phyloP scores from a whole-genome alignment of 768 basidiomycete species.

The Xerocomellus intermedius region DNA sequence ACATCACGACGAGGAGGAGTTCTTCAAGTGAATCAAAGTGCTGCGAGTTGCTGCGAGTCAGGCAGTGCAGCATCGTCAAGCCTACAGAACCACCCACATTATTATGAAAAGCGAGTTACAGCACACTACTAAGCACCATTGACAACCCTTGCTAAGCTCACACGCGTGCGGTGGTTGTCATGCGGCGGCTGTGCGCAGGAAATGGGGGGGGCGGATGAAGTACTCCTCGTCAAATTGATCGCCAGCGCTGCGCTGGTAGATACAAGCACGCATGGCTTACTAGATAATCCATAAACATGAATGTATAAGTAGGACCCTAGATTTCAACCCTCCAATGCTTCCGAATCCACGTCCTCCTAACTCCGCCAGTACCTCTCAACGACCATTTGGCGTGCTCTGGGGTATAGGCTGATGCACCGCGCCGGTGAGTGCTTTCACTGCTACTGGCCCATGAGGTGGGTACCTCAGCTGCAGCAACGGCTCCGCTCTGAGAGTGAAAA shows the following conservation, averaged over 20 bases:
- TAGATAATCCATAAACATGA: background rate
- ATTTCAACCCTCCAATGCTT: too few relatives aligned
- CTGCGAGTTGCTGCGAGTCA: too few relatives aligned
- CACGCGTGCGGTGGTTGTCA: background rate
- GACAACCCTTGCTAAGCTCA: background rate
- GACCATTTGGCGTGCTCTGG: conserved; percentile 3
- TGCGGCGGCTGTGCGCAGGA: background rate
- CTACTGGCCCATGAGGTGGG: conserved; percentile 23
- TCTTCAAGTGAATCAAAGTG: too few relatives aligned
- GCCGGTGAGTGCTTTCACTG: conserved; percentile 10
- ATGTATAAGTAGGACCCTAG: too few relatives aligned
- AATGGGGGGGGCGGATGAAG: conserved; percentile 7
- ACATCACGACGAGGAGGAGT: background rate
- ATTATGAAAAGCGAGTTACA: background rate
- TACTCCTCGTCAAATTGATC: background rate
- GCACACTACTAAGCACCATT: background rate
- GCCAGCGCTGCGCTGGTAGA: background rate
- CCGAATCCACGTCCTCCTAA: too few relatives aligned
- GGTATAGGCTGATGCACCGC: conserved; percentile 15
- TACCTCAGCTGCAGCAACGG: conserved; percentile 20
- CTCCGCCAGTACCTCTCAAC: background rate
- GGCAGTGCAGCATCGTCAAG: too few relatives aligned
- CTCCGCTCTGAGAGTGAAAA: conserved; percentile 20
- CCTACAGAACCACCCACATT: background rate
- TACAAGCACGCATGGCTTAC: background rate